Evolutionary conservation across 2,329 filamentous ascomycete species (phyloP).

Genomic region (Cytospora schulzeri): DNA sequence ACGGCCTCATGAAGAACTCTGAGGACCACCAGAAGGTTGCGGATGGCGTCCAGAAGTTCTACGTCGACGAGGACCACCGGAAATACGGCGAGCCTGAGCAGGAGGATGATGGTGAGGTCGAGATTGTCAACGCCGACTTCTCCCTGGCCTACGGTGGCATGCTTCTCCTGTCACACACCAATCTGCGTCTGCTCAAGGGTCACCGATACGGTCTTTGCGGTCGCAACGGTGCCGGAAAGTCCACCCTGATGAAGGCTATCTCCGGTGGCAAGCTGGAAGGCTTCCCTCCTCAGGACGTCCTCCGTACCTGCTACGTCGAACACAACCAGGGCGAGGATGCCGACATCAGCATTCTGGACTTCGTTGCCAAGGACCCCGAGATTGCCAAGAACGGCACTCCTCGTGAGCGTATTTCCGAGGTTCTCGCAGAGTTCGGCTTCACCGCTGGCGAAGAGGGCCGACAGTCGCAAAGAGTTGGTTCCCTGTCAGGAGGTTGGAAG

Average conservation of each 20-base stretch:
- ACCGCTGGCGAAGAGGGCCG: conserved; percentile 85
- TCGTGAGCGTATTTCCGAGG: conserved; percentile 76
- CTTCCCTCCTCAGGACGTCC: conserved; percentile 88
- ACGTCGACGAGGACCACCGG: conserved; percentile 80
- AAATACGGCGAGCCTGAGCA: conserved; percentile 83
- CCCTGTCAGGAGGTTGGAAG: conserved; percentile 97
- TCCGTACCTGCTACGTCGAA: conserved; percentile 97
- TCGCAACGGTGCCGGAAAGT: conserved; percentile 96
- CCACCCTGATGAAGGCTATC: conserved; percentile 97
- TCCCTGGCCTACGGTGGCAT: conserved; percentile 97
- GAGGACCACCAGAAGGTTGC: conserved; percentile 66
- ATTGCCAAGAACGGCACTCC: conserved; percentile 70
- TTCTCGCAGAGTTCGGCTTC: conserved; percentile 92
- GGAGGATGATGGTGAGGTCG: conserved; percentile 87
- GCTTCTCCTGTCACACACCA: conserved; percentile 94
- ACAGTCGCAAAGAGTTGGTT: conserved; percentile 88
- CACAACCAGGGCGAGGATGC: conserved; percentile 99
- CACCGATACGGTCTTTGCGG: conserved; percentile 97
- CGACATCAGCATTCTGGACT: conserved; percentile 92
- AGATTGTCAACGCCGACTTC: conserved; percentile 98
- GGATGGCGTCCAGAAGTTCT: conserved; percentile 74
- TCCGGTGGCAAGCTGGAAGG: conserved; percentile 94
- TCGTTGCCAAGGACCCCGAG: conserved; percentile 84
- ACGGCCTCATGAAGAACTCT: conserved; percentile 65
- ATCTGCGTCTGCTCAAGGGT: conserved; percentile 89